Conservation (phyloP, 495 filamentous ascomycete genomes). For the Xylaria venustula region DNA sequence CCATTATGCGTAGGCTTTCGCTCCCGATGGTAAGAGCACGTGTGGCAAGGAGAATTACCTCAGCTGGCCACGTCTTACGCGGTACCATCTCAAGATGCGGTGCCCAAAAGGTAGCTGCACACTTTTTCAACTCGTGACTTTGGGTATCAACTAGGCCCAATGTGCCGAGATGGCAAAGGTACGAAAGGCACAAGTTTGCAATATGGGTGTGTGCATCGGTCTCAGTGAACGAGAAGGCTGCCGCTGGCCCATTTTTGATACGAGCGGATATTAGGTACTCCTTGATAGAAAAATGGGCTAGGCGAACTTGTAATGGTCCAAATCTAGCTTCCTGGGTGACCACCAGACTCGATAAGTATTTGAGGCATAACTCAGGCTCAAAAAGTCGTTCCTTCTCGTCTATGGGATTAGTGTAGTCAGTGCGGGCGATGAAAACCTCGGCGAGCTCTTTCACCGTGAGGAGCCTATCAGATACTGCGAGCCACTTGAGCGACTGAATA, state of each 20-base stretch:
- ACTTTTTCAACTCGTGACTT: neutral
- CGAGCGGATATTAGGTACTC: slow-evolving; percentile 21
- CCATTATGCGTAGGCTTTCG: neutral
- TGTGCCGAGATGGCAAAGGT: neutral
- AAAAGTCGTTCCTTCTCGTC: slow-evolving; percentile 6
- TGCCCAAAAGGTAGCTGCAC: neutral
- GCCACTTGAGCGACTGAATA: slow-evolving; percentile 30
- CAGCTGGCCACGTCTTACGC: neutral
- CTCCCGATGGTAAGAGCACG: neutral
- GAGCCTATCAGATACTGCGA: slow-evolving; percentile 25
- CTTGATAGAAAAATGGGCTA: slow-evolving; percentile 30
- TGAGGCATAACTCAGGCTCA: slow-evolving; percentile 11
- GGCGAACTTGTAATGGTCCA: neutral
- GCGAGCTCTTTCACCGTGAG: slow-evolving; percentile 27
- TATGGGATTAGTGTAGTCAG: neutral
- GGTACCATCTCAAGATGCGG: slow-evolving; percentile 7
- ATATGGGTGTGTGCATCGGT: slow-evolving; percentile 9
- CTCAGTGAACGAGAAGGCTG: neutral
- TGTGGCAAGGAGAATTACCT: neutral
- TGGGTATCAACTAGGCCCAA: neutral
- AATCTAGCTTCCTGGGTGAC: neutral
- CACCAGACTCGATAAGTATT: slow-evolving; percentile 1
- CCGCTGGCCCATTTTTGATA: neutral
- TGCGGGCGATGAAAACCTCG: slow-evolving; percentile 18
- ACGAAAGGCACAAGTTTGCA: slow-evolving; percentile 4